Conservation (phyloP, 768 basidiomycete genomes). For the Tylopilus felleus region DNA sequence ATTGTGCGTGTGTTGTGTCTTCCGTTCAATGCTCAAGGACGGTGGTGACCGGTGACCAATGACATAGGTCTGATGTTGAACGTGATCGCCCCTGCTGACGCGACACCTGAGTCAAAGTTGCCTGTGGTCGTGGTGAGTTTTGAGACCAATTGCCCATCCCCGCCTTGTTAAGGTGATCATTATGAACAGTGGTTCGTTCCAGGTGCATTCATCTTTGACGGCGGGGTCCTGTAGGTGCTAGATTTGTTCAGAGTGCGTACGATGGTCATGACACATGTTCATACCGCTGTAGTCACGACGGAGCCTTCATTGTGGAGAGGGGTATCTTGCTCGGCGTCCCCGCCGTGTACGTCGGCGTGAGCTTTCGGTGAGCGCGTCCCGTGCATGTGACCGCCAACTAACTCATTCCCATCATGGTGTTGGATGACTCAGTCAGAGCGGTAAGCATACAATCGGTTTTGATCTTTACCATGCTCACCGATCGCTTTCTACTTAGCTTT, state of each 20-base stretch:
- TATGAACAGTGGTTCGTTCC: conserved; percentile 32
- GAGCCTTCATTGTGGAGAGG: conserved; percentile 30
- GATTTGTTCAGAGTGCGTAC: not conserved
- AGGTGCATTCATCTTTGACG: conserved; percentile 36
- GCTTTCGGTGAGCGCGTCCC: conserved; percentile 35
- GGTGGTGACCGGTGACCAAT: not conserved
- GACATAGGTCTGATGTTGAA: conserved; percentile 48
- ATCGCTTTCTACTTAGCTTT: conserved; percentile 18
- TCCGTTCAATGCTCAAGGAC: not conserved
- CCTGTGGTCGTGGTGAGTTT: conserved; percentile 52
- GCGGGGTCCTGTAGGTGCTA: conserved; percentile 10
- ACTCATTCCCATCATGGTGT: not conserved
- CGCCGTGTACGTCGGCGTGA: conserved; percentile 38
- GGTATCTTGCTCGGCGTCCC: conserved; percentile 32
- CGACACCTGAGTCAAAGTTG: conserved; percentile 40
- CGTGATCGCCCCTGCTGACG: conserved; percentile 43
- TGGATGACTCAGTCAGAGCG: not conserved
- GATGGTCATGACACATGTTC: not conserved
- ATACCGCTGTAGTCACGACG: conserved; percentile 6
- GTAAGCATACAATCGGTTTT: not conserved
- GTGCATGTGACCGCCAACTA: not conserved
- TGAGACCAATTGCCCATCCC: too few relatives aligned
- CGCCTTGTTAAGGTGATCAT: not conserved
- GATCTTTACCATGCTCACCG: not conserved
- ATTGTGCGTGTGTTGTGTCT: conserved; percentile 37